These are phyloP conservation scores for Colletotrichum kahawae DNA, from an alignment of 2,329 filamentous ascomycete species.

Conservation along the genomic window DNA sequence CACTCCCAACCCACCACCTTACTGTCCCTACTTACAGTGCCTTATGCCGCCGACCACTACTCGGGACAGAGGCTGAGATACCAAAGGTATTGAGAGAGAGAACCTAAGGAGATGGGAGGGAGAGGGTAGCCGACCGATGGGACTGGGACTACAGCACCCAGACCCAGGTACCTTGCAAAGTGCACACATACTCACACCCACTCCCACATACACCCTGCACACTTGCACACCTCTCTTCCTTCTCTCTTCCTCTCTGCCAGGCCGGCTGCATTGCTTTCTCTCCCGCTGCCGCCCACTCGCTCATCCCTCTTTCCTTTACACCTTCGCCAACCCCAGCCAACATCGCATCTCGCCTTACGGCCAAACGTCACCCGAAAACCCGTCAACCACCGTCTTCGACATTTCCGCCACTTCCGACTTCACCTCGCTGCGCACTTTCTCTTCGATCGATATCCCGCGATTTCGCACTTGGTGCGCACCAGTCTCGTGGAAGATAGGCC, in stretches of 20 bases:
- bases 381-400: background rate
- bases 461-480: background rate
- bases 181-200: background rate
- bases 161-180: background rate
- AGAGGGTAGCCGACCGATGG: background rate
- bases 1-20: background rate
- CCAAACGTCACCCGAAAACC: slow-evolving; percentile 33
- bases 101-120: background rate
- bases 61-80: background rate
- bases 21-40: background rate
- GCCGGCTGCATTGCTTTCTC: slow-evolving; percentile 21
- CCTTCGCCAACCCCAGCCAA: background rate
- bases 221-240: background rate
- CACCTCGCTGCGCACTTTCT: background rate
- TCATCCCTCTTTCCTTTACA: background rate
- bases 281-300: slow-evolving; percentile 8
- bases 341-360: slow-evolving; percentile 35
- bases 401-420: background rate
- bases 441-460: background rate
- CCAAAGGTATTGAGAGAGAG: background rate
- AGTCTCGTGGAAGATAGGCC: background rate
- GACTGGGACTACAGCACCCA: background rate
- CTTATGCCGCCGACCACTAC: background rate
- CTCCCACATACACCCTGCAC: background rate
- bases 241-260: background rate